These are phyloP conservation scores for Trichopus zeylanicus DNA, from an alignment of 116 monocot genomes.

Conservation along the genomic window DNA sequence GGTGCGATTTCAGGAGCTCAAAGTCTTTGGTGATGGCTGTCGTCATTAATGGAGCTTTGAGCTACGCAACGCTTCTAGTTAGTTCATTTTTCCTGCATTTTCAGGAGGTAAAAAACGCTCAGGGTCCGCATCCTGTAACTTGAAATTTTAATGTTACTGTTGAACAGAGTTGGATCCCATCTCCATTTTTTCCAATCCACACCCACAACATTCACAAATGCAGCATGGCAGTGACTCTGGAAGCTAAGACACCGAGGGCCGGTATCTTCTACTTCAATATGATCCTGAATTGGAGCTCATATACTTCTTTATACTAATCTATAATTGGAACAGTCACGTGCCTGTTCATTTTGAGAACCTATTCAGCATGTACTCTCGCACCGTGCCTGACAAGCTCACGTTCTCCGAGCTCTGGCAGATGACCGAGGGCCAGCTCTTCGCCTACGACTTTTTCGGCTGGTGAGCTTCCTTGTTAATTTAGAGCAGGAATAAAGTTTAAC, in stretches of 20 bases:
- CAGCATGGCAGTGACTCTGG: conserved; percentile 83
- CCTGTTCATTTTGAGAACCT: conserved; percentile 76
- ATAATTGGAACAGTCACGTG: conserved; percentile 44
- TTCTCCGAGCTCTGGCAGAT: conserved; percentile 52
- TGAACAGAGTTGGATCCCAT: conserved; percentile 57
- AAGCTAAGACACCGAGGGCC: conserved; percentile 78
- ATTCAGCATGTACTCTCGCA: conserved; percentile 70
- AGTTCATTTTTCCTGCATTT: conserved; percentile 2
- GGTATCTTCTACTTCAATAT: conserved; percentile 19
- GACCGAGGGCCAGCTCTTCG: conserved; percentile 46
- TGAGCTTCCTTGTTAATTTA: conserved; percentile 10
- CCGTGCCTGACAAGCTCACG: conserved; percentile 50
- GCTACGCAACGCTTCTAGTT: conserved; percentile 66
- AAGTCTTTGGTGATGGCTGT: conserved; percentile 42
- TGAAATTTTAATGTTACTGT: neutral
- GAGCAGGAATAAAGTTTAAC: too few species aligned
- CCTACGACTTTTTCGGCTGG: conserved; percentile 61
- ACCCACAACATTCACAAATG: conserved; percentile 66
- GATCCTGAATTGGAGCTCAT: neutral
- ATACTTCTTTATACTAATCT: too few species aligned
- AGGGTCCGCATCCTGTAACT: too few species aligned
- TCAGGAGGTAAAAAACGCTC: too few species aligned
- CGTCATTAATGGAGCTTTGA: conserved; percentile 41
- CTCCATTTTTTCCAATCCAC: conserved; percentile 53
- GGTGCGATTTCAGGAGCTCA: too few species aligned